These are phyloP conservation scores for Beauveria asiatica DNA, from an alignment of 2,329 filamentous ascomycete genomes.

Conservation along the genomic window DNA sequence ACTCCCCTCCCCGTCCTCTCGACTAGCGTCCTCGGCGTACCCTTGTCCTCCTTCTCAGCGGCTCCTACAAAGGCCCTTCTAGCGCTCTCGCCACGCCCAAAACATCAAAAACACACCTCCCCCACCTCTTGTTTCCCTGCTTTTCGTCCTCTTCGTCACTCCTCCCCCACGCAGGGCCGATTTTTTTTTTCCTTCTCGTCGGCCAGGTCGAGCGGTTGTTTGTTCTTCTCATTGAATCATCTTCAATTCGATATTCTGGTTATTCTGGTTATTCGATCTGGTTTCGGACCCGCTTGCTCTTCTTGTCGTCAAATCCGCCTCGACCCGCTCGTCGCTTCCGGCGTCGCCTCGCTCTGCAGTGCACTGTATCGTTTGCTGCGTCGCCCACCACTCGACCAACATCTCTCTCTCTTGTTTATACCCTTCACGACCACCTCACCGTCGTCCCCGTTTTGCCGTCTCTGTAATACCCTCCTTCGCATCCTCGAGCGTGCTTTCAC, in stretches of 20 bases:
- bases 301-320: background rate
- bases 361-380: background rate
- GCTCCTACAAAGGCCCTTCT: background rate
- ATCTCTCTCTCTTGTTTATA: background rate
- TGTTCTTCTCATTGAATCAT: background rate
- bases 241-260: background rate
- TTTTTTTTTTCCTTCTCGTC: background rate
- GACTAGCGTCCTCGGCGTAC: background rate
- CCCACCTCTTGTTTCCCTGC: background rate
- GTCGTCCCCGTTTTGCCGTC: background rate
- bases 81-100: background rate
- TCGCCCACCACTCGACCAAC: background rate
- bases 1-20: background rate
- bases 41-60: background rate
- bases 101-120: constrained; percentile 7
- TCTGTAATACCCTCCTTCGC: background rate
- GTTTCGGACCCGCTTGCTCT: background rate
- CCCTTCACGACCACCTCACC: background rate
- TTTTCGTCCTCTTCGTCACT: background rate
- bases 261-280: background rate
- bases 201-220: constrained; percentile 4
- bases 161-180: constrained; percentile 3
- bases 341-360: background rate
- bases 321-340: constrained; percentile 9
- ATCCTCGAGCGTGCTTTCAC: background rate